These are phyloP conservation scores for Macrolepiota dolichaula DNA, from an alignment of 768 basidiomycete genomes.

Conservation along the genomic window DNA sequence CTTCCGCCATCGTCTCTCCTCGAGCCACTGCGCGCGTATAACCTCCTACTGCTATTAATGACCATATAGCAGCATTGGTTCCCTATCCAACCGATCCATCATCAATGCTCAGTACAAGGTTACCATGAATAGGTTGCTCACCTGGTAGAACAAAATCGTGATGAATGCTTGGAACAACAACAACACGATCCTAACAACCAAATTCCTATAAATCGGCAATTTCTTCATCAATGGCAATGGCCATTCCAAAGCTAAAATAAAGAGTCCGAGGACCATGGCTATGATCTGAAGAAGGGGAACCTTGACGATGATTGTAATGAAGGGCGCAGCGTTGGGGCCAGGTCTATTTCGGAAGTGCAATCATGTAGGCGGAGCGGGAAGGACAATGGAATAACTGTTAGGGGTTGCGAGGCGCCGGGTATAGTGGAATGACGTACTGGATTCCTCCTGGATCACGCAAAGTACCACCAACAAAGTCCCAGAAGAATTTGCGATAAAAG, in stretches of 20 bases:
- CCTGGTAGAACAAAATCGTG: conserved; percentile 75
- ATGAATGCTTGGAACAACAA: conserved; percentile 63
- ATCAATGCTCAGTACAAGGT: background rate
- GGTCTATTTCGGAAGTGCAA: conserved; percentile 39
- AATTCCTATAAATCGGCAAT: conserved; percentile 60
- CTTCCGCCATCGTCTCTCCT: conserved; percentile 68
- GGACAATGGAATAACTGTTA: conserved; percentile 1
- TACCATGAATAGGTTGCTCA: conserved; percentile 1
- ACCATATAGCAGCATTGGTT: conserved; percentile 80
- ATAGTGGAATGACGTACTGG: conserved; percentile 49
- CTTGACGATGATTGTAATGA: conserved; percentile 75
- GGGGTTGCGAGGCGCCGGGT: background rate
- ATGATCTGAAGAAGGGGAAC: conserved; percentile 71
- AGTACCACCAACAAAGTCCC: conserved; percentile 88
- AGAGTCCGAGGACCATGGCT: conserved; percentile 56
- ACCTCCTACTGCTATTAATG: conserved; percentile 63
- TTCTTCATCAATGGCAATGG: conserved; percentile 60
- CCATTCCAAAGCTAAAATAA: conserved; percentile 66
- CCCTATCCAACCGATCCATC: conserved; percentile 44
- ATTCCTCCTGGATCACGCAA: conserved; percentile 76
- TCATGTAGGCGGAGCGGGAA: background rate
- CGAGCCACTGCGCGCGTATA: conserved; percentile 64
- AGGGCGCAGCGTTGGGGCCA: conserved; percentile 52
- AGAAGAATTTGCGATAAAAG: conserved; percentile 92
- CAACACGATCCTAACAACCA: conserved; percentile 57